Evolutionary conservation across 2,329 filamentous ascomycete genomes (phyloP), one percentile per base, ranked within the genome.

Genomic region (Beauveria brongniartii): DNA sequence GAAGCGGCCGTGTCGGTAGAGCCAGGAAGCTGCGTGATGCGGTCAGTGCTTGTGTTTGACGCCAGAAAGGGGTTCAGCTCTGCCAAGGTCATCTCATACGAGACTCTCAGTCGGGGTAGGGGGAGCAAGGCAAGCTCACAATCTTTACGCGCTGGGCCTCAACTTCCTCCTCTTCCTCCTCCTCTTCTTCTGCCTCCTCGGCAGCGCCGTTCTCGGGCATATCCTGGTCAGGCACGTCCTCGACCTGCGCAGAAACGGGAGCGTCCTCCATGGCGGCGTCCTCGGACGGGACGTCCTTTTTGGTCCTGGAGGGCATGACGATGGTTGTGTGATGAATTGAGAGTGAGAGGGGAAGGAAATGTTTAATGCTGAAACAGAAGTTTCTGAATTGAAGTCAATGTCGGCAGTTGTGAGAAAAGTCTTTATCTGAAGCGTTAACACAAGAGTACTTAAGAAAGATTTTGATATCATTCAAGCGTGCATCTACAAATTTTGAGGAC

Each of bases 1-100:
- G 92, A 96, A 34, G 94, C 94, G 5, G 92, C 92, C 9, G 89
- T 93, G 55, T 93, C 89, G 75, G 83, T 89, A 60, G 90, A 90
- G 53, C 92, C 92, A 41, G 91, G 89, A 30, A 97, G 80, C 93
- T 97, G 63, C 28, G 63, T 18, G 9, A 40, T 55, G n/a, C n/a
- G 22, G 2, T 50, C 24, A 59, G 63, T 46, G 63, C 56, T 55
- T 28, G 46, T 47, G 7, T 14, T 20, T 10, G 24, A n/a, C 20
- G 12, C 34, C 34, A 12, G 10, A 37, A 37, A 14, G 14, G 34
- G 12, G 34, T 37, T 37, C 34, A 14, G 34, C 34, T 37, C 34
- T 37, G 5, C 12, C 12, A 14, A 37, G 34, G 12, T 37, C 12
- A 14, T 37, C 34, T 37, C 34, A 37, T 37, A 37, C 34, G 34